Evolutionary conservation across 805 yeast species (phyloP).

Genomic region (Teunomyces stri): DNA sequence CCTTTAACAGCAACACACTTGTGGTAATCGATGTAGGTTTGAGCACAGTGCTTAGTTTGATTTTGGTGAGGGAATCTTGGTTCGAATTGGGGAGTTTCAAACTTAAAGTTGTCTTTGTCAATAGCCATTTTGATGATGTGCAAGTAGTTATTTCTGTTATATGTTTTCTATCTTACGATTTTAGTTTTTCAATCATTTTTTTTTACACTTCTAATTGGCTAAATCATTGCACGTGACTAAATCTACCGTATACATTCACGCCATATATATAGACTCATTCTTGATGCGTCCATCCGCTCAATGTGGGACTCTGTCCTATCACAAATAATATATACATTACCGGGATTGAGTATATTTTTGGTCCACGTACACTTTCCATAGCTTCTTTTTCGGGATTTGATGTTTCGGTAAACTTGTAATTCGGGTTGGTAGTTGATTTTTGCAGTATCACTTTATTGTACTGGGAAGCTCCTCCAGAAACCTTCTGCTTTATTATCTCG

Average conservation of each 20-base stretch:
- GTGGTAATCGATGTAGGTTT: constrained; percentile 96
- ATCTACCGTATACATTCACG: not conserved
- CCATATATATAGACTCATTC: not conserved
- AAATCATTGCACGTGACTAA: constrained; percentile 3
- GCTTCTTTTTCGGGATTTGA: constrained; percentile 6
- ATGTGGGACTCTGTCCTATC: constrained; percentile 4
- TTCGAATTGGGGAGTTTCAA: constrained; percentile 59
- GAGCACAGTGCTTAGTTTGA: constrained; percentile 99
- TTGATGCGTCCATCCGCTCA: constrained; percentile 17
- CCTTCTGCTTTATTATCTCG: constrained; percentile 18
- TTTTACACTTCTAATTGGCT: constrained; percentile 10
- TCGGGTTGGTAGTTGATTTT: not conserved
- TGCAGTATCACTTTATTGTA: constrained; percentile 13
- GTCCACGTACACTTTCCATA: constrained; percentile 17
- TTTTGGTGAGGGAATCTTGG: constrained; percentile 96
- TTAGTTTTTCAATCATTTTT: constrained; percentile 7
- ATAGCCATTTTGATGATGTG: constrained; percentile 18
- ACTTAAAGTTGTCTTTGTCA: constrained; percentile 28
- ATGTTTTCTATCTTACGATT: constrained; percentile 12
- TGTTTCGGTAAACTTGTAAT: not conserved
- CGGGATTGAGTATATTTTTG: constrained; percentile 19
- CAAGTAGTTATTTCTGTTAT: not conserved
- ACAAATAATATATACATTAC: constrained; percentile 16
- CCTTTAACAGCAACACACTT: constrained; percentile 96
- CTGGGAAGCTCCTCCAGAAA: constrained; percentile 10